Percentiles rank a stretch among this genome's conserved stretches.
Conservation (phyloP, 441 rosid genomes). For the Oxalis stricta region DNA sequence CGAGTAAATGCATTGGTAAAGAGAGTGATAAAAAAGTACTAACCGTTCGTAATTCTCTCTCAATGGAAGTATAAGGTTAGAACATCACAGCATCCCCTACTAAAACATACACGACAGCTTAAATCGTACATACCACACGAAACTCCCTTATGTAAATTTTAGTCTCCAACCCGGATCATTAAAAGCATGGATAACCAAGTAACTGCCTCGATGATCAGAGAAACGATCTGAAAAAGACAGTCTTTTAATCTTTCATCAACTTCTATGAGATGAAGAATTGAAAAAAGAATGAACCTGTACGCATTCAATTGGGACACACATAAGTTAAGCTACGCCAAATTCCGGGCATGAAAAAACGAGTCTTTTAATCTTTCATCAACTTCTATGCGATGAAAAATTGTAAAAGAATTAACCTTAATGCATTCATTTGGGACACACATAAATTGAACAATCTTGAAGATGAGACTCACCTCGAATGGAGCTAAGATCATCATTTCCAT, state of each 20-base stretch:
- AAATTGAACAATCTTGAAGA: neutral
- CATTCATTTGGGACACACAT: no score
- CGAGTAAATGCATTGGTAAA: neutral
- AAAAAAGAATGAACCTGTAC: neutral
- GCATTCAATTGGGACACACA: no score
- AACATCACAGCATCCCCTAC: constrained; percentile 80
- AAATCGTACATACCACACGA: constrained; percentile 93
- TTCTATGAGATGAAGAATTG: no score
- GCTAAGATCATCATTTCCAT: constrained; percentile 39
- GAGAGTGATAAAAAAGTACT: constrained; percentile 11
- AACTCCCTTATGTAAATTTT: constrained; percentile 67
- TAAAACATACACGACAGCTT: constrained; percentile 64
- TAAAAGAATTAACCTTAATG: no score
- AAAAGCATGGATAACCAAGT: constrained; percentile 77
- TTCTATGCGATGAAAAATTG: no score
- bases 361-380: no score
- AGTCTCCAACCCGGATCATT: constrained; percentile 65
- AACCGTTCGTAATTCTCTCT: constrained; percentile 67
- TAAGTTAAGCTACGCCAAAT: no score
- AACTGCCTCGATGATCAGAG: constrained; percentile 59
- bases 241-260: no score
- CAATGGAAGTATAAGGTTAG: constrained; percentile 59
- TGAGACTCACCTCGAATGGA: constrained; percentile 65
- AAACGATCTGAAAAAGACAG: constrained; percentile 80
- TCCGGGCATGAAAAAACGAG: no score